Evolutionary conservation across 2,329 filamentous ascomycete species (phyloP).

Genomic region (Clonostachys chloroleuca): DNA sequence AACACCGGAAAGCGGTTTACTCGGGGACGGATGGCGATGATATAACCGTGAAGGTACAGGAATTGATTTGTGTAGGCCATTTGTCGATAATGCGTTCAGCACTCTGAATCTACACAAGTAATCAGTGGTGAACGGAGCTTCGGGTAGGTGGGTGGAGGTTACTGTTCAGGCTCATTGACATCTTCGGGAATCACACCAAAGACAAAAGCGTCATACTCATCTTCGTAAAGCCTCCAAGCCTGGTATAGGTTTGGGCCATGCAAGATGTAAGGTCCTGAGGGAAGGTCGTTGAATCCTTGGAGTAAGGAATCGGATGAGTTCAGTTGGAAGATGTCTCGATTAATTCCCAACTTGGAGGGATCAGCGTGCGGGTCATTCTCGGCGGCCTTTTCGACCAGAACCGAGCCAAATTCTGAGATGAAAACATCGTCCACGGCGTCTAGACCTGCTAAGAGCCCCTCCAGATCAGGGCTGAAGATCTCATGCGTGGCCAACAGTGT

Average conservation of each 20-base stretch:
- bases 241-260: conserved; percentile 33
- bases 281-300: conserved; percentile 16
- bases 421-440: conserved; percentile 31
- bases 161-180: conserved; percentile 16
- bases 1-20: conserved; percentile 27
- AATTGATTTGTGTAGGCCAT: conserved; percentile 18
- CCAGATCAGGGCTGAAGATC: conserved; percentile 26
- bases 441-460: conserved; percentile 22
- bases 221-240: conserved; percentile 34
- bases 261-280: conserved; percentile 34
- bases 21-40: conserved; percentile 12
- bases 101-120: conserved; percentile 18
- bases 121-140: background rate
- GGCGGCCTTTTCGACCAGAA: conserved; percentile 30
- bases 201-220: conserved; percentile 25
- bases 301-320: conserved; percentile 7
- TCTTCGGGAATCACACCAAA: conserved; percentile 30
- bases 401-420: conserved; percentile 26
- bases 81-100: conserved; percentile 14
- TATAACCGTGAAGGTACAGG: conserved; percentile 33
- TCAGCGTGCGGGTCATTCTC: conserved; percentile 6
- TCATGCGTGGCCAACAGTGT: conserved; percentile 30
- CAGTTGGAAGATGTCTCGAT: conserved; percentile 12
- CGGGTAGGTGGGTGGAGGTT: conserved; percentile 1
- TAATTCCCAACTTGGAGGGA: background rate